Conservation (phyloP, 768 basidiomycete genomes). For the Tylopilus rubrobrunneus region DNA sequence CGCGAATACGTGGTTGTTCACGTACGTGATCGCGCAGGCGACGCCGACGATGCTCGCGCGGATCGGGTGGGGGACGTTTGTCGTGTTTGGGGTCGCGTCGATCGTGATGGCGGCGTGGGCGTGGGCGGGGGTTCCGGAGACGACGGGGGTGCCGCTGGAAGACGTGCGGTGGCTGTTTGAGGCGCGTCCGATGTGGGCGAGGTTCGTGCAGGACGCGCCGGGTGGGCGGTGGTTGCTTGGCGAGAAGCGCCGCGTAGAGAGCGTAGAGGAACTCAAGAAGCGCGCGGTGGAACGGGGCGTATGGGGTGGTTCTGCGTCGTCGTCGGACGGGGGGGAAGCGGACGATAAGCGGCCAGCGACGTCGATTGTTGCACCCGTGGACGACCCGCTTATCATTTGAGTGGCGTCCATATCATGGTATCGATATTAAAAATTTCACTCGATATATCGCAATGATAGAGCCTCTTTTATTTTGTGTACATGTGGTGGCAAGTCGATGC, state of each 20-base stretch:
- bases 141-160: slow-evolving; percentile 37
- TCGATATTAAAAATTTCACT: neutral
- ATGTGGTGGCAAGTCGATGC: neutral
- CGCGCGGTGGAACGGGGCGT: neutral
- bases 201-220: slow-evolving; percentile 33
- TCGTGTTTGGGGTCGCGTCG: slow-evolving; percentile 31
- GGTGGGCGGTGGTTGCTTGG: slow-evolving; percentile 28
- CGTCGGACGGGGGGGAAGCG: slow-evolving; percentile 1
- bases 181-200: slow-evolving; percentile 15
- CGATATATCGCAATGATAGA: neutral
- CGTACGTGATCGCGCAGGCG: slow-evolving; percentile 36
- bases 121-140: slow-evolving; percentile 39
- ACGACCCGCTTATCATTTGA: no score
- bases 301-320: no score
- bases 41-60: slow-evolving; percentile 34
- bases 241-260: slow-evolving; percentile 15
- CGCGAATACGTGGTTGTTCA: slow-evolving; percentile 33
- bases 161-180: slow-evolving; percentile 36
- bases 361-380: no score
- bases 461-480: neutral
- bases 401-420: neutral
- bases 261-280: slow-evolving; percentile 26
- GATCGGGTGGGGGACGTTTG: slow-evolving; percentile 30
- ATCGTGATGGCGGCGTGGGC: slow-evolving; percentile 32
- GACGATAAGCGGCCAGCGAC: neutral